phyloP scores from a whole-genome alignment of 2,329 filamentous ascomycete species.

The Aspergillus pseudonomiae region DNA sequence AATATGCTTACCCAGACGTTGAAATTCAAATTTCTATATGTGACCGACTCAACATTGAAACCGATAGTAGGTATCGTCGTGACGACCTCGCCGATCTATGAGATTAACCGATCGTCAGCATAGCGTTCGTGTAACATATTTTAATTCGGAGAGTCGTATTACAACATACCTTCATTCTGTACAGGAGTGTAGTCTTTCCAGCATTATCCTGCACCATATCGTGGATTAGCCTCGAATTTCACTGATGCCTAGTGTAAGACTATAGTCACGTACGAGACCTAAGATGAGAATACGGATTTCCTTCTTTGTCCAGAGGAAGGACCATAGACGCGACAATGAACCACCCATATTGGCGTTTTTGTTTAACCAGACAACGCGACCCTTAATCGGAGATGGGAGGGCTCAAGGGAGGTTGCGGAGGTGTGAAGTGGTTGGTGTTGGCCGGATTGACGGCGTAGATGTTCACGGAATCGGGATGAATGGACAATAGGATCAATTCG shows the following conservation, averaged over 20 bases:
- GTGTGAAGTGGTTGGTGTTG: not conserved
- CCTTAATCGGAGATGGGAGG: slow-evolving; percentile 8
- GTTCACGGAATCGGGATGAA: not conserved
- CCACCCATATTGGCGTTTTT: slow-evolving; percentile 53
- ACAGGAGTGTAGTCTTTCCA: slow-evolving; percentile 94
- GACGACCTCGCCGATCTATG: slow-evolving; percentile 93
- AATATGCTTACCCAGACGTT: slow-evolving; percentile 83
- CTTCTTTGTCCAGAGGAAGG: slow-evolving; percentile 88
- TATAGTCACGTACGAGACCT: slow-evolving; percentile 70
- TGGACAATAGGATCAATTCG: not conserved
- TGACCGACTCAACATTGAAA: slow-evolving; percentile 98
- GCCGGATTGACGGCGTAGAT: not conserved
- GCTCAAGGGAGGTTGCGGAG: not conserved
- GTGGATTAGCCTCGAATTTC: slow-evolving; percentile 20
- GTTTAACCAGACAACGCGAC: slow-evolving; percentile 4
- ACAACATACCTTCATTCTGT: slow-evolving; percentile 80
- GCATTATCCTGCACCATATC: slow-evolving; percentile 77
- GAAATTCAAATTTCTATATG: slow-evolving; percentile 97
- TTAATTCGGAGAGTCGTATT: not conserved
- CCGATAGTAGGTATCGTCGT: slow-evolving; percentile 99
- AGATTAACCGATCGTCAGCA: slow-evolving; percentile 6
- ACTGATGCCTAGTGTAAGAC: slow-evolving; percentile 13
- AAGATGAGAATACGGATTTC: slow-evolving; percentile 96
- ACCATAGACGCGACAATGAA: slow-evolving; percentile 63
- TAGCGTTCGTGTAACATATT: not conserved